Base-by-base conservation (phyloP, 768 basidiomycete species). In the Tricholoma sp. region DNA sequence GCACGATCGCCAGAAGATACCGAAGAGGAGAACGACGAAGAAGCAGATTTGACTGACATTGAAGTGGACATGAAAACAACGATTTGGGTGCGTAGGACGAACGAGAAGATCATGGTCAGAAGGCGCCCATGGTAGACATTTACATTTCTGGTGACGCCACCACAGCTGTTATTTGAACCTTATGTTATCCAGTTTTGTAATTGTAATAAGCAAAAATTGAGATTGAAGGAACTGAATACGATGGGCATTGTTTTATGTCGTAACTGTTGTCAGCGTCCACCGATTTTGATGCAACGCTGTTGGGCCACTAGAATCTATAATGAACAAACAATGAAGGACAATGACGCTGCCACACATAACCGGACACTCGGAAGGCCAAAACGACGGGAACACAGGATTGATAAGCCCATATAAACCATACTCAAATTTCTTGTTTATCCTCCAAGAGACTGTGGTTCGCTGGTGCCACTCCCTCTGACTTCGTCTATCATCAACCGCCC, bases 71-170 rank as follows among this genome's bases (percentile, higher is more conserved):
- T 69, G 56, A 67, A 62, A 63, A 78, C 79, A 24, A 76, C 68
- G 35, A 66, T 74, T 3, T 77, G 77, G 65, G 62, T 83, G 35
- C 60, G 72, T 54, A 74, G 80, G 32, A 63, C 59, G 41, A 67
- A 68, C 12, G 77, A 76, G 29, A 73, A 72, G 47, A 65, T 82
- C 27, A 69, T 72, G 55, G 76, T 82, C 16, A 72, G 73, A 64
- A 74, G 76, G 58, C 69, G 64, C 39, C 76, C 73, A 47, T 79
- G 78, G 77, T 65, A 62, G 19, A 49, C 21, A 7, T 16, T 50
- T 18, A 16, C 47, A 18, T 9, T 12, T 49, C 27, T 24, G 5
- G 24, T 29, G 27, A 50, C n/a, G n/a, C n/a, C n/a, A n/a, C n/a
- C n/a, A n/a, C 14, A 12, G 16, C 18, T 41, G 39, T n/a, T 11